Percentiles rank a stretch among this genome's conserved stretches.
Evolutionary conservation across 1,284 basidiomycete genomes (phyloP).

Genomic region (Clitocybe nebularis): DNA sequence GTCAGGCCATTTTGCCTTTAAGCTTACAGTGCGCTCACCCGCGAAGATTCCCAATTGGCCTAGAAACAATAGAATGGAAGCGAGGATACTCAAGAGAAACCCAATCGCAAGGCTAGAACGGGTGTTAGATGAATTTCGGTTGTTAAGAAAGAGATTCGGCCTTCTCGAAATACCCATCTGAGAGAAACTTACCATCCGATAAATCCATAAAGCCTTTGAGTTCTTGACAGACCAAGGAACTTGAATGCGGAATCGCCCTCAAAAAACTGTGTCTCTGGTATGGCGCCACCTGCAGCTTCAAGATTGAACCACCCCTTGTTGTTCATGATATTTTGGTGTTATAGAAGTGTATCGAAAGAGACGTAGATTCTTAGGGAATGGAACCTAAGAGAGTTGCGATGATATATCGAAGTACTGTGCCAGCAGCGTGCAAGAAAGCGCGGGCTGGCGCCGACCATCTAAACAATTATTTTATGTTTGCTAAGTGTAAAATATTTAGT

Average conservation of each 20-base stretch:
- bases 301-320: constrained; percentile 69
- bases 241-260: constrained; percentile 84
- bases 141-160: background rate
- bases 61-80: constrained; percentile 74
- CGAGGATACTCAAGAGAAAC: constrained; percentile 79
- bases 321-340: constrained; percentile 27
- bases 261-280: constrained; percentile 74
- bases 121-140: background rate
- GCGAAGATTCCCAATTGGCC: constrained; percentile 75
- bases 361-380: background rate
- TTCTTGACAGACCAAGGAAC: constrained; percentile 72
- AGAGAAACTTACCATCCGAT: constrained; percentile 63
- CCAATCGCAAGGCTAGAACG: constrained; percentile 65
- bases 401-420: constrained; percentile 1
- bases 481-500: too few species aligned
- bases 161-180: background rate
- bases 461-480: too few species aligned
- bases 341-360: too few species aligned
- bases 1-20: too few species aligned
- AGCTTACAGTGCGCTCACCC: too few species aligned
- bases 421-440: background rate
- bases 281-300: constrained; percentile 51
- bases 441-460: background rate
- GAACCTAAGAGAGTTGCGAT: too few species aligned
- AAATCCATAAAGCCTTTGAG: constrained; percentile 82